Percentiles rank a stretch among this genome's conserved stretches.
Conservation (phyloP, 495 filamentous ascomycete genomes). For the Delitschia confertaspora region DNA sequence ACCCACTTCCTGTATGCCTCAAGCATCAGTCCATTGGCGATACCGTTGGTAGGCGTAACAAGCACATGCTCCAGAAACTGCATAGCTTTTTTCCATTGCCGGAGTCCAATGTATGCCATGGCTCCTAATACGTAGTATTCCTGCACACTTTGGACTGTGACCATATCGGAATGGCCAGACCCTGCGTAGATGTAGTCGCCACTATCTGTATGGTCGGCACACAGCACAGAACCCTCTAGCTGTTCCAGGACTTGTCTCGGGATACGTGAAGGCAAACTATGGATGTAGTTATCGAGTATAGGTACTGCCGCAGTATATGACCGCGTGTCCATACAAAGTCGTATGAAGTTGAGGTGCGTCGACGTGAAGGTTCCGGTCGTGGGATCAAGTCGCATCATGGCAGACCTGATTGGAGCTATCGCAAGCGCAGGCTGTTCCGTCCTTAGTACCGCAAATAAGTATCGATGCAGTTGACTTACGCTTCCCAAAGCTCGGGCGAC, state of each 20-base stretch:
- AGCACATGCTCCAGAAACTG: conserved; percentile 63
- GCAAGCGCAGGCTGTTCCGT: conserved; percentile 48
- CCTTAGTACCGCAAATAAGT: not conserved
- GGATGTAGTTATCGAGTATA: conserved; percentile 59
- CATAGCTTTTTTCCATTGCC: conserved; percentile 63
- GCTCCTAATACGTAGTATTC: conserved; percentile 73
- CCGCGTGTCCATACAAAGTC: conserved; percentile 49
- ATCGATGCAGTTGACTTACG: conserved; percentile 31
- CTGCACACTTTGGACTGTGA: conserved; percentile 53
- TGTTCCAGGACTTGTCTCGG: conserved; percentile 12
- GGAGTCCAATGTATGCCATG: conserved; percentile 64
- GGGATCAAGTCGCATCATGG: conserved; percentile 65
- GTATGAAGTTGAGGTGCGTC: conserved; percentile 53
- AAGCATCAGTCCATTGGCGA: conserved; percentile 66
- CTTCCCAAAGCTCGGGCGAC: conserved; percentile 37
- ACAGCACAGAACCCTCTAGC: conserved; percentile 24
- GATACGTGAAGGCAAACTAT: conserved; percentile 48
- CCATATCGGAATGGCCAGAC: conserved; percentile 48
- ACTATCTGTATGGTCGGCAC: conserved; percentile 28
- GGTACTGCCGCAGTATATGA: conserved; percentile 50
- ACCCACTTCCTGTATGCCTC: conserved; percentile 94
- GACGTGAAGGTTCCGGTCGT: conserved; percentile 61
- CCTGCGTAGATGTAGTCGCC: conserved; percentile 47
- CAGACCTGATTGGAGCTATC: conserved; percentile 50
- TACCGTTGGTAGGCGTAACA: conserved; percentile 49